phyloP scores from a whole-genome alignment of 768 basidiomycete genomes.

The Suillus tomentosus region DNA sequence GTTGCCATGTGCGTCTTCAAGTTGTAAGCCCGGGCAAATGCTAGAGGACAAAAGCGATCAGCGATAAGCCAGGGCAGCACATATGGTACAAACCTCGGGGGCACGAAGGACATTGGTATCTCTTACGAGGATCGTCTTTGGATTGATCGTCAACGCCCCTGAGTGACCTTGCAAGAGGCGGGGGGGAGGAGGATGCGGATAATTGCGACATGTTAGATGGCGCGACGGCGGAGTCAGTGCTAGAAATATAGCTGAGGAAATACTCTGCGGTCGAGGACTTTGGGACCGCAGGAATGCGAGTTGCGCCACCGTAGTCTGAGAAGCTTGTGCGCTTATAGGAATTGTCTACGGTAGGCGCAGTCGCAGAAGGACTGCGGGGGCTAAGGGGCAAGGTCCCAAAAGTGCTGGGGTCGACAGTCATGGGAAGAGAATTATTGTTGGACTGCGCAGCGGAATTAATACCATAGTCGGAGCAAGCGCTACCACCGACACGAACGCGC shows the following conservation, averaged over 20 bases:
- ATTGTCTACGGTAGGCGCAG: constrained; percentile 33
- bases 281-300: constrained; percentile 48
- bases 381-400: constrained; percentile 61
- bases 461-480: constrained; percentile 53
- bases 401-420: constrained; percentile 55
- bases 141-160: constrained; percentile 43
- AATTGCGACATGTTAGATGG: constrained; percentile 57
- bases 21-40: constrained; percentile 92
- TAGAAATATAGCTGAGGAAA: constrained; percentile 32
- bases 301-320: constrained; percentile 66
- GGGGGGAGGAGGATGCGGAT: constrained; percentile 44
- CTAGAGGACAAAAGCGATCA: constrained; percentile 38
- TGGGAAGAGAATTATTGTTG: constrained; percentile 39
- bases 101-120: constrained; percentile 75
- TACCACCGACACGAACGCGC: constrained; percentile 54
- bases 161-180: constrained; percentile 39
- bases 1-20: constrained; percentile 95
- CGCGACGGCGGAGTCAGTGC: constrained; percentile 51
- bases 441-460: constrained; percentile 37
- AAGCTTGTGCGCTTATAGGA: constrained; percentile 51
- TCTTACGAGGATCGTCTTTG: constrained; percentile 70
- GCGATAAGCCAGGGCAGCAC: neutral
- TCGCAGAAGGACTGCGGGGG: constrained; percentile 50
- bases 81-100: constrained; percentile 56
- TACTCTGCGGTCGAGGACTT: constrained; percentile 53